phyloP scores from a whole-genome alignment of 495 filamentous ascomycete species.

The Penicillium bovifimosum region DNA sequence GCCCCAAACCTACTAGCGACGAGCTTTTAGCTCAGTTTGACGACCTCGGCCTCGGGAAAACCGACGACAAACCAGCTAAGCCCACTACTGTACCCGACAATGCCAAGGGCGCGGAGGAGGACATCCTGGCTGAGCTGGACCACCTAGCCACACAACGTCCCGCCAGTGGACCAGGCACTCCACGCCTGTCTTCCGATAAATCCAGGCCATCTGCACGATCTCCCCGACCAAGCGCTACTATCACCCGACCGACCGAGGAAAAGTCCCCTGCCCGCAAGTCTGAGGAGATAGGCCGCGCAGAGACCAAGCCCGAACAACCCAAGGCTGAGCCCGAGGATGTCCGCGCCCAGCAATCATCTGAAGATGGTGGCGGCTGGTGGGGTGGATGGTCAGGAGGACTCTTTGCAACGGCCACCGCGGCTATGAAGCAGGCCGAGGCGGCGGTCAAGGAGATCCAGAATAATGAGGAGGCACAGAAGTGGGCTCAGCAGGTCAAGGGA shows the following conservation, averaged over 20 bases:
- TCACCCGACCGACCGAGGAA: slow-evolving; percentile 57
- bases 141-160: slow-evolving; percentile 64
- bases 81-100: slow-evolving; percentile 36
- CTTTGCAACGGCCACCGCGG: slow-evolving; percentile 61
- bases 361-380: slow-evolving; percentile 75
- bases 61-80: slow-evolving; percentile 36
- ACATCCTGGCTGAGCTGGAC: slow-evolving; percentile 82
- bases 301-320: slow-evolving; percentile 43
- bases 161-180: slow-evolving; percentile 73
- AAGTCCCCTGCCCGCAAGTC: slow-evolving; percentile 59
- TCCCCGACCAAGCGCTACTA: slow-evolving; percentile 53
- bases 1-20: slow-evolving; percentile 61
- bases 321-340: slow-evolving; percentile 27
- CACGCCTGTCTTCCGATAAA: slow-evolving; percentile 60
- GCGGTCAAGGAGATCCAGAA: slow-evolving; percentile 92
- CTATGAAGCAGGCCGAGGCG: slow-evolving; percentile 90
- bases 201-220: slow-evolving; percentile 44
- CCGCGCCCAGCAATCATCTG: slow-evolving; percentile 25
- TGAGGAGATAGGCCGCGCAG: slow-evolving; percentile 62
- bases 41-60: slow-evolving; percentile 53
- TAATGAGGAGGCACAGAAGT: slow-evolving; percentile 92
- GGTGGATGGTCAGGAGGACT: slow-evolving; percentile 53
- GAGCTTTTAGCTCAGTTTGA: slow-evolving; percentile 82
- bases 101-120: slow-evolving; percentile 47
- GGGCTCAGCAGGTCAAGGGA: slow-evolving; percentile 90